Conservation (phyloP, 345 rosid species). For the Moringa oleifera region DNA sequence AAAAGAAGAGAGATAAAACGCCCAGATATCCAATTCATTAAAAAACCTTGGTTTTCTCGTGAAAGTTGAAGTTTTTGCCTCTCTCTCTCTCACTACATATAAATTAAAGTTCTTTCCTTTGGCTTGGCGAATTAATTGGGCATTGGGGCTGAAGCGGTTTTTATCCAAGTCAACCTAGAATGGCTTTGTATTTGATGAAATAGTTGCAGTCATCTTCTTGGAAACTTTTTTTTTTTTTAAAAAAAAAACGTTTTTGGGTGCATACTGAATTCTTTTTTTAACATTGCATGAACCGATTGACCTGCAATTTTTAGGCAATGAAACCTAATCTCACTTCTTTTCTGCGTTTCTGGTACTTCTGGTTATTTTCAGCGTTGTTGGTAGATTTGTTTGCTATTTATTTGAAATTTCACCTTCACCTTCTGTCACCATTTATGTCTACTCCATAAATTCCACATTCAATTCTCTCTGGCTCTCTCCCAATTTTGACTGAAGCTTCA, state of each 20-base stretch:
- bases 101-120: no score
- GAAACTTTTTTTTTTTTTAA: neutral
- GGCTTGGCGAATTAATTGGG: constrained; percentile 10
- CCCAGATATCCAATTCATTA: neutral
- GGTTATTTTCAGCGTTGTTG: no score
- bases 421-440: constrained; percentile 23
- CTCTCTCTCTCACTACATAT: no score
- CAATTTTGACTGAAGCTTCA: constrained; percentile 23
- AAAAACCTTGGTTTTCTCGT: neutral
- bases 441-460: constrained; percentile 15
- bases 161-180: neutral
- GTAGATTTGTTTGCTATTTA: constrained; percentile 15
- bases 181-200: neutral
- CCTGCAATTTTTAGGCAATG: neutral
- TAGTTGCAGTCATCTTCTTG: neutral
- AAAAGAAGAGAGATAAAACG: neutral
- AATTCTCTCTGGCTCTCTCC: constrained; percentile 14
- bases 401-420: constrained; percentile 12
- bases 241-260: neutral
- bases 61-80: neutral
- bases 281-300: neutral
- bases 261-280: neutral
- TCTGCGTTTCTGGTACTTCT: no score
- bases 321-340: constrained; percentile 15
- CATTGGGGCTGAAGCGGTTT: constrained; percentile 22